A percentile compares a stretch with the other conserved stretches of the same genome.
These are phyloP conservation scores for Umbelopsis sp. DNA, from an alignment of 192 early-diverging fungal genomes.

Conservation along the genomic window DNA sequence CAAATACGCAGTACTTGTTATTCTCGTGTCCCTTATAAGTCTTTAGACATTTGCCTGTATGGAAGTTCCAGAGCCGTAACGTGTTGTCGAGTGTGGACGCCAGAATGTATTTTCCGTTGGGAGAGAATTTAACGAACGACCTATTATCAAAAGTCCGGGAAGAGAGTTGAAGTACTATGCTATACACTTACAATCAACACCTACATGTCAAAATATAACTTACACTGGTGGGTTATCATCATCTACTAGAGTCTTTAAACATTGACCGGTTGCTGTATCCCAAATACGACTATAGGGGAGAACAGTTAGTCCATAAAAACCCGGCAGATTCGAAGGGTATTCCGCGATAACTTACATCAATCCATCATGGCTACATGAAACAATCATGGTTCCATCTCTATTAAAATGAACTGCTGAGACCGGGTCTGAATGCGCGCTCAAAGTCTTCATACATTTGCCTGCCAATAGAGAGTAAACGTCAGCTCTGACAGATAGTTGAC, in stretches of 20 bases:
- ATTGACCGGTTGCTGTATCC: conserved; percentile 98
- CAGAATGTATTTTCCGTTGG: conserved; percentile 98
- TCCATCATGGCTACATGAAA: conserved; percentile 93
- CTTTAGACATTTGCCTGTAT: conserved; percentile 95
- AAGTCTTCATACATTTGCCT: conserved; percentile 88
- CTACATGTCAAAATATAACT: conserved; percentile 30
- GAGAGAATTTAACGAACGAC: conserved; percentile 97
- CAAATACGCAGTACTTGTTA: conserved; percentile 90
- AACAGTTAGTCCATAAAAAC: not conserved
- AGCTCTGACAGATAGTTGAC: not conserved
- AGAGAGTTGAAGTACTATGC: too few species aligned
- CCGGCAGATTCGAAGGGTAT: not conserved
- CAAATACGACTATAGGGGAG: conserved; percentile 83
- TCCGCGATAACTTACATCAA: conserved; percentile 69
- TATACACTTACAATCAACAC: not conserved
- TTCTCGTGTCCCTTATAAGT: conserved; percentile 92
- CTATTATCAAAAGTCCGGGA: too few species aligned
- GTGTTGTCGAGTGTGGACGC: conserved; percentile 93
- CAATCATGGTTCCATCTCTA: conserved; percentile 95
- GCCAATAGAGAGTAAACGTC: not conserved
- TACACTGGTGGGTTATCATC: conserved; percentile 95
- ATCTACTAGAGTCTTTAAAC: conserved; percentile 95
- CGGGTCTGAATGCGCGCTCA: conserved; percentile 96
- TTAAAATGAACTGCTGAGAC: conserved; percentile 96
- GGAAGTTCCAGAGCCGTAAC: conserved; percentile 92